These are phyloP conservation scores for Kurtzmaniella quercitrusa DNA, from an alignment of 1,139 yeast species.

Conservation along the genomic window DNA sequence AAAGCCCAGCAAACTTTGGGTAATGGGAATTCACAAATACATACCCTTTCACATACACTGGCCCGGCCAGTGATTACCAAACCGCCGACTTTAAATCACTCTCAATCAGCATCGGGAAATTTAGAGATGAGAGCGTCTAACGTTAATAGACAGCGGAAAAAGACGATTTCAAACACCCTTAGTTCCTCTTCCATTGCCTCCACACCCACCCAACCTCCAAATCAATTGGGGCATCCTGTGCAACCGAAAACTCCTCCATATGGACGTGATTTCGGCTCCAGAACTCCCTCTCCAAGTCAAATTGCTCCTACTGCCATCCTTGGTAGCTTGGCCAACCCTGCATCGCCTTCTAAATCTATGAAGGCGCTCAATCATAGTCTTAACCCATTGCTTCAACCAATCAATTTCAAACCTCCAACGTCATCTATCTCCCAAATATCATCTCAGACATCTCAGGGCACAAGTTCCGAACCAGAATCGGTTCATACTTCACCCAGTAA, in stretches of 20 bases:
- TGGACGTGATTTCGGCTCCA: constrained; percentile 15
- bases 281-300: constrained; percentile 41
- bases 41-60: constrained; percentile 10
- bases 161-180: constrained; percentile 36
- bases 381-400: constrained; percentile 56
- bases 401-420: constrained; percentile 38
- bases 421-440: neutral
- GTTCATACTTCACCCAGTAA: constrained; percentile 1
- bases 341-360: constrained; percentile 52
- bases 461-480: constrained; percentile 2
- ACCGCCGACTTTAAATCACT: constrained; percentile 46
- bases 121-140: constrained; percentile 34
- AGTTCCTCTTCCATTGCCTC: constrained; percentile 11
- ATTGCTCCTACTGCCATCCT: constrained; percentile 21
- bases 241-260: constrained; percentile 39
- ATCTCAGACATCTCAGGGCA: neutral
- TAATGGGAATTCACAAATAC: constrained; percentile 8
- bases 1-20: constrained; percentile 10
- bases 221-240: constrained; percentile 9
- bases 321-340: constrained; percentile 16
- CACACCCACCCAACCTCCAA: constrained; percentile 6
- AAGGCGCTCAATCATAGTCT: constrained; percentile 45
- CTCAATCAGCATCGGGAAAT: constrained; percentile 46
- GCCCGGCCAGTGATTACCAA: constrained; percentile 37
- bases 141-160: constrained; percentile 28